These are phyloP conservation scores for Ceratocystis smalleyi DNA, from an alignment of 2,329 filamentous ascomycete genomes.

Conservation along the genomic window DNA sequence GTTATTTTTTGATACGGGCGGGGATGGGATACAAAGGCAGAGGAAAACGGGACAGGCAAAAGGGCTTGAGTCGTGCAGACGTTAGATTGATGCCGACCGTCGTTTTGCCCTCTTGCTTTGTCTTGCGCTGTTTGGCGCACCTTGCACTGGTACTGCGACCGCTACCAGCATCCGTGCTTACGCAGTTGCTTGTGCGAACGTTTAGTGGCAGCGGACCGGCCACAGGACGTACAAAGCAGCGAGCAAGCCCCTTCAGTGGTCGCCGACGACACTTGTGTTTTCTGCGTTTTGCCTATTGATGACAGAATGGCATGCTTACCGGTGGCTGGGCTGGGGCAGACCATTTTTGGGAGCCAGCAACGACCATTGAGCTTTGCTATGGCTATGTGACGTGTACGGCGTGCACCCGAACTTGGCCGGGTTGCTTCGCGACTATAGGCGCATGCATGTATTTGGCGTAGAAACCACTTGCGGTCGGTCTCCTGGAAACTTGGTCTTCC, in stretches of 20 bases:
- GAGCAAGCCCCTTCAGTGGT: background rate
- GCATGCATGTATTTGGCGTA: background rate
- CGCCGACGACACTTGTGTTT: background rate
- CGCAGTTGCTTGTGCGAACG: background rate
- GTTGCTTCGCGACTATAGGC: background rate
- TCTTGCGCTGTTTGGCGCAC: background rate
- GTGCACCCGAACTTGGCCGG: background rate
- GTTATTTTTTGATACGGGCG: background rate
- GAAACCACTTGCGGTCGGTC: background rate
- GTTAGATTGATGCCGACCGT: background rate
- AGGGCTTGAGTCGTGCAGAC: background rate
- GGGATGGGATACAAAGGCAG: background rate
- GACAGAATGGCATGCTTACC: background rate
- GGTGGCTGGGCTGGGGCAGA: background rate
- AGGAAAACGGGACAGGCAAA: too few species aligned
- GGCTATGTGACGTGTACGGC: background rate
- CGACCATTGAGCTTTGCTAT: background rate
- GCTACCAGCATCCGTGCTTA: background rate
- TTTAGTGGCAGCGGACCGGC: background rate
- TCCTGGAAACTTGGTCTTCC: background rate
- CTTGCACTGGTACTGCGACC: background rate
- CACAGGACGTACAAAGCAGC: background rate
- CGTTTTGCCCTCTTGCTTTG: background rate
- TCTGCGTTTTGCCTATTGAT: background rate
- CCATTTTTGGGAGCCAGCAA: background rate